Percentiles rank a stretch among this genome's conserved stretches.
These are phyloP conservation scores for Phaeotremella fagi DNA, from an alignment of 768 basidiomycete species.

Conservation along the genomic window DNA sequence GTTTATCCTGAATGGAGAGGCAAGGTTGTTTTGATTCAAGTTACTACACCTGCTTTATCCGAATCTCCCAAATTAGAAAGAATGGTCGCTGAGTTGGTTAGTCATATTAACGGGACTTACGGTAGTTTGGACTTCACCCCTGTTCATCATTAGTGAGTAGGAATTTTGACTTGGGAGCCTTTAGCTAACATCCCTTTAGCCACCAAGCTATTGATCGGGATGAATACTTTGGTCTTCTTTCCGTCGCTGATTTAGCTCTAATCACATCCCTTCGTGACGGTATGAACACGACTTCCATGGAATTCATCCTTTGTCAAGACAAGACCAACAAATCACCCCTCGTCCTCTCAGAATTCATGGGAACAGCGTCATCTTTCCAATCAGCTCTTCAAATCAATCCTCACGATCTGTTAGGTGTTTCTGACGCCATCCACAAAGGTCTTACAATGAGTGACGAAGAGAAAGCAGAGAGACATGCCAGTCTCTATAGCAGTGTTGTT, in stretches of 20 bases:
- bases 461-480: conserved; percentile 67
- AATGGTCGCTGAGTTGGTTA: conserved; percentile 86
- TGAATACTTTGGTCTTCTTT: conserved; percentile 92
- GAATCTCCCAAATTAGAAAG: conserved; percentile 92
- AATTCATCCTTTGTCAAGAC: conserved; percentile 92
- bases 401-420: conserved; percentile 89
- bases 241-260: conserved; percentile 87
- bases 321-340: conserved; percentile 72
- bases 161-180: not conserved
- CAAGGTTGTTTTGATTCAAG: conserved; percentile 66
- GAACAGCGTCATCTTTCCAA: conserved; percentile 85
- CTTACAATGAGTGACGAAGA: conserved; percentile 74
- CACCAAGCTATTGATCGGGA: conserved; percentile 96
- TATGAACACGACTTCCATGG: conserved; percentile 99
- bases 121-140: conserved; percentile 92
- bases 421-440: conserved; percentile 82
- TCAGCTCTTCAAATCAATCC: conserved; percentile 90
- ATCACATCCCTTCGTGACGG: conserved; percentile 95
- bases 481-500: conserved; percentile 73
- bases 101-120: conserved; percentile 92
- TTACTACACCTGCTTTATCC: conserved; percentile 85
- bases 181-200: conserved; percentile 51
- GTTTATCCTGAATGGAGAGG: conserved; percentile 95
- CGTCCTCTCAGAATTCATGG: conserved; percentile 96
- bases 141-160: conserved; percentile 89